Evolutionary conservation across 106 monocot species (phyloP), one percentile per base, ranked within the genome.

Genomic region (Platanthera zijinensis): DNA sequence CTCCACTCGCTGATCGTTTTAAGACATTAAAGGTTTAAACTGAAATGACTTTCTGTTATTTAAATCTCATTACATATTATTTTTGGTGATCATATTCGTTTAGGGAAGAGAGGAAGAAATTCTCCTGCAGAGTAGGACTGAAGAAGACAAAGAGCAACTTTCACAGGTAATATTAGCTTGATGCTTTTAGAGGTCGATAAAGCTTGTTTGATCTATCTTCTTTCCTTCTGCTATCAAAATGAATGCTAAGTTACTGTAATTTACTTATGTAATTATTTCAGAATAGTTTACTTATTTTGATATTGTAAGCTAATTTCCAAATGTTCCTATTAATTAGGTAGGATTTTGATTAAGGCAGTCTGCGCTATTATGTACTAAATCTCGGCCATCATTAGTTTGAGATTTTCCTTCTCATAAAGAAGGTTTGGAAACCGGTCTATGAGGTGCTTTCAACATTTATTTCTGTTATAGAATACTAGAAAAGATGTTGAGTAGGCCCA

Each of bases 1-100:
- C 88, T 62, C 94, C 94, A 22, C 90, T 99, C 78, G 92, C 89
- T 74, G 92, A 94, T 67, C 94, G 94, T 52, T 92, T 94, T 84
- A 92, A 77, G 80, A 49, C 72, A 67, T 52, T 94, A 46, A 99
- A 94, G 89, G 99, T 99, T 67, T 75, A 70, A 17, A 72, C 74
- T 76, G 14, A 52, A 73, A 12, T 54, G 19, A 47, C 3, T 72
- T 49, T 57, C 30, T 52, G 17, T 72, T 21, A 32, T 51, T 51
- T 17, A 72, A 51, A 19, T 19, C 10, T 72, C 72, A 10, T 19
- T 10, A 22, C 49, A 22, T 10, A 47, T 51, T 51, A 21, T 51
- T 72, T 72, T 72, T 12, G n/a, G 13, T 6, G 8, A 49, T 70
- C 13, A 77, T 59, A 30, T 83, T 47, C 22, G 56, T 82, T 14